These are phyloP conservation scores for Inonotus hispidus DNA, from an alignment of 1,284 basidiomycete genomes.

Conservation along the genomic window DNA sequence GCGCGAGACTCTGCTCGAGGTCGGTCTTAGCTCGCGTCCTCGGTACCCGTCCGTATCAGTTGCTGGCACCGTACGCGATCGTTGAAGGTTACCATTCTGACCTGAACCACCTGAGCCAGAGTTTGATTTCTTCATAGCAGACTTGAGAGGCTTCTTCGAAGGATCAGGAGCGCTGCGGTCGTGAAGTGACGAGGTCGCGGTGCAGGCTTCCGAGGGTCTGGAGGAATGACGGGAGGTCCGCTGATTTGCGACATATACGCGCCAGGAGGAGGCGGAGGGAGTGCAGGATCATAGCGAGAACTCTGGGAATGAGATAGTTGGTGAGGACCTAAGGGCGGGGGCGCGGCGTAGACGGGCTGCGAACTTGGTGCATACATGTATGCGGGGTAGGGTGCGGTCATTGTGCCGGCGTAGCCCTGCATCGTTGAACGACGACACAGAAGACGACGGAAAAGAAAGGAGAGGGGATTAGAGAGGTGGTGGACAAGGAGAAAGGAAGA, in stretches of 20 bases:
- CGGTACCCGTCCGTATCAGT: slow-evolving; percentile 8
- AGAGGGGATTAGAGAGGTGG: neutral
- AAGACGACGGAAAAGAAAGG: neutral
- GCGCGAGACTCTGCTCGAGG: slow-evolving; percentile 22
- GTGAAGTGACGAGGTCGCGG: slow-evolving; percentile 15
- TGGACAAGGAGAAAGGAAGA: slow-evolving; percentile 7
- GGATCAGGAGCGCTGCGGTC: slow-evolving; percentile 16
- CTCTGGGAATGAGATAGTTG: slow-evolving; percentile 14
- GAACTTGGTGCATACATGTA: slow-evolving; percentile 11
- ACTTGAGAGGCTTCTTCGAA: slow-evolving; percentile 39
- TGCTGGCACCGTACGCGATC: slow-evolving; percentile 11
- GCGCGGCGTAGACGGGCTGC: neutral
- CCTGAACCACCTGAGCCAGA: slow-evolving; percentile 5
- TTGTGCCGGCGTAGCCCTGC: slow-evolving; percentile 5
- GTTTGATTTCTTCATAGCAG: slow-evolving; percentile 50
- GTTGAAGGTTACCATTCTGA: slow-evolving; percentile 3
- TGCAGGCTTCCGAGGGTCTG: neutral
- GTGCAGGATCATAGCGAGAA: slow-evolving; percentile 11
- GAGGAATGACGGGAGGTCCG: slow-evolving; percentile 4
- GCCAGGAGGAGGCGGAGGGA: slow-evolving; percentile 6
- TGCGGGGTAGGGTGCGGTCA: slow-evolving; percentile 1
- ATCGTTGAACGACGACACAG: slow-evolving; percentile 1
- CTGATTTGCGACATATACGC: neutral
- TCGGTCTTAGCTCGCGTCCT: slow-evolving; percentile 5
- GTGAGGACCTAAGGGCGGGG: slow-evolving; percentile 4